phyloP scores from a whole-genome alignment of 1,139 yeast species.

The Magnusiomyces magnusii region DNA sequence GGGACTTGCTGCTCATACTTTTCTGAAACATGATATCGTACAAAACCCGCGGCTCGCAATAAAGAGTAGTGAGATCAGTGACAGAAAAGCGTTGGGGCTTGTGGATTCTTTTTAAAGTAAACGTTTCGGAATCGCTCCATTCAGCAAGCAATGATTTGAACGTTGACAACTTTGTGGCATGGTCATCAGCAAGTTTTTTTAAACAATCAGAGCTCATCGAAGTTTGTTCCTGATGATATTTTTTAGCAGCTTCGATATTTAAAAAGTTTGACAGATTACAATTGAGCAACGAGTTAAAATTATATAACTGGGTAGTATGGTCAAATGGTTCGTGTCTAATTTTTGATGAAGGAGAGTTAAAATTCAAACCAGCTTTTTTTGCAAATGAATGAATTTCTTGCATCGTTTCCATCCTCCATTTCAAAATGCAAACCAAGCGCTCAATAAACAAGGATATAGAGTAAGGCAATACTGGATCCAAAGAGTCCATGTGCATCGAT shows the following conservation, averaged over 20 bases:
- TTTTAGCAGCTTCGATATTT: background rate
- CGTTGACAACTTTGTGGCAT: background rate
- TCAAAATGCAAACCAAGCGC: background rate
- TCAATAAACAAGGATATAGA: background rate
- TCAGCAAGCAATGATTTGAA: background rate
- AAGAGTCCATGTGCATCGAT: background rate
- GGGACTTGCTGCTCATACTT: background rate
- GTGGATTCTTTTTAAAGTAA: background rate
- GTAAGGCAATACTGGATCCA: background rate
- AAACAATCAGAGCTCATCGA: background rate
- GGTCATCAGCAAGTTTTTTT: background rate
- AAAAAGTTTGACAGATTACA: background rate
- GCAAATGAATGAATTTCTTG: background rate
- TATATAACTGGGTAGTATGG: background rate
- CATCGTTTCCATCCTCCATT: background rate
- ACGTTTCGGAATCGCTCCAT: background rate
- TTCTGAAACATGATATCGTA: slow-evolving; percentile 15
- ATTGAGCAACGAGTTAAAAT: background rate
- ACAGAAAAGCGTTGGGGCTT: slow-evolving; percentile 20
- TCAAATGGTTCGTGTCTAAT: no score
- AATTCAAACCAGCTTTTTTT: background rate
- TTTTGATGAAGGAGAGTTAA: background rate
- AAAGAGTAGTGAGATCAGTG: slow-evolving; percentile 26
- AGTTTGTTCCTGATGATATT: background rate
- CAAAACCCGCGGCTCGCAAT: slow-evolving; percentile 26